Base-by-base conservation (phyloP, 23 red algal genomes). In the Agarophyton chilense region DNA sequence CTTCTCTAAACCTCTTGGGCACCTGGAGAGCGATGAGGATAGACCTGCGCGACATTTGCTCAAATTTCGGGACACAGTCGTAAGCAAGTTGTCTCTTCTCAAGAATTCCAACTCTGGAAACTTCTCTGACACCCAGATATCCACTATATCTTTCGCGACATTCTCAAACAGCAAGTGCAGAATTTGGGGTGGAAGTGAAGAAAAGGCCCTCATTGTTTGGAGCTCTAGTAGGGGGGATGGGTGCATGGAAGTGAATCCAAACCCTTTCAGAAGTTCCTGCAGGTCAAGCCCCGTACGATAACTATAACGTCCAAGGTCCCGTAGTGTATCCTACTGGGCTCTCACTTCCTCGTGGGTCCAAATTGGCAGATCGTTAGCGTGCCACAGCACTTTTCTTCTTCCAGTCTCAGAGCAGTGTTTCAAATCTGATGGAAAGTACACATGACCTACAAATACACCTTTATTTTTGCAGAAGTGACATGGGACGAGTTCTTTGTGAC, bases 401-500 rank as follows among this genome's bases (percentile, higher is more conserved):
- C n/a, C n/a, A n/a, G n/a, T n/a, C n/a, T n/a, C n/a, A n/a, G n/a
- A n/a, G n/a, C 51, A 17, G 4, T 54, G 7, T 21, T 10, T 18
- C n/a, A 6, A 21, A 3, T 54, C n/a, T 54, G 14, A 2, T 21
- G 51, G 51, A 54, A 54, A 54, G 51, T 18, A 54, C 6, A 54
- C 14, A 54, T 54, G 7, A 5, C 51, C 51, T 11, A 18, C 4
- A 54, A 21, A 54, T 10, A 54, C 51, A 11, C 72, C 26, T 78
- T 32, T 19, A n/a, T 18, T n/a, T 22, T 78, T 47, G 52, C 77
- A 81, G 13, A 58, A 46, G 8, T 22, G 52, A 81, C 77, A 81
- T 10, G 77, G 77, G 14, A 42, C 35, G 9, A 41, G 21, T 22
- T 51, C 77, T 12, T 81, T 81, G 14, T 26, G 50, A 19, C 51